Evolutionary conservation across 306 rosid species (phyloP), one percentile per base, ranked within the genome.

Genomic region (Vigna reflexopilosa): DNA sequence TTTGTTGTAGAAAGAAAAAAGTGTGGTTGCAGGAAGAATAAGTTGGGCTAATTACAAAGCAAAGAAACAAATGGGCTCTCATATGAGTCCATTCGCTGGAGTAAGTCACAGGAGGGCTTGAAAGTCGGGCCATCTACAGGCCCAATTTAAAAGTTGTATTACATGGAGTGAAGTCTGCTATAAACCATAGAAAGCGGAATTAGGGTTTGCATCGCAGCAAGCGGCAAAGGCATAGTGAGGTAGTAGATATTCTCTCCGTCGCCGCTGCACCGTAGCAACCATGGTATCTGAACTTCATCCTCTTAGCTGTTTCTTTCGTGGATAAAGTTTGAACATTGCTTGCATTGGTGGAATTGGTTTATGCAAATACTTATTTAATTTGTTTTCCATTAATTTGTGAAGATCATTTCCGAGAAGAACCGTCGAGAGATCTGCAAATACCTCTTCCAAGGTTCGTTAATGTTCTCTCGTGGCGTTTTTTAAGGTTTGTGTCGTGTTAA

Each of bases 351-450:
- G 0, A 48, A 38, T 67, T 3, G 32, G 17, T 66, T 58, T n/a
- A 22, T 24, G 38, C 9, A 5, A 19, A 17, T n/a, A 0, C 2
- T 38, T 17, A 36, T 71, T 12, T 22, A 2, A 62, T 45, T 42
- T 36, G 2, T n/a, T 67, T 13, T 59, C 0, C 8, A 5, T 67
- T 0, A 51, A 57, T 69, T 30, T 76, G 14, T 58, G 59, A 80
- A 91, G 97, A 91, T 91, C 73, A 91, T 91, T 61, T 9, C 92
- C 0, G 93, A 89, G 87, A 91, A 89, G 81, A 91, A 91, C 57
- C 91, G 97, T 14, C 75, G 65, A 19, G 97, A 91, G 86, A 91
- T 91, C 78, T 87, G 87, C 84, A 91, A 91, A 56, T 86, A 91
- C 87, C 92, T 91, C 78, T 89, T 89, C 77, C 91, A 87, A 89